These are phyloP conservation scores for Syncephalastrum sp. DNA, from an alignment of 371 early-diverging fungal species.

Conservation along the genomic window DNA sequence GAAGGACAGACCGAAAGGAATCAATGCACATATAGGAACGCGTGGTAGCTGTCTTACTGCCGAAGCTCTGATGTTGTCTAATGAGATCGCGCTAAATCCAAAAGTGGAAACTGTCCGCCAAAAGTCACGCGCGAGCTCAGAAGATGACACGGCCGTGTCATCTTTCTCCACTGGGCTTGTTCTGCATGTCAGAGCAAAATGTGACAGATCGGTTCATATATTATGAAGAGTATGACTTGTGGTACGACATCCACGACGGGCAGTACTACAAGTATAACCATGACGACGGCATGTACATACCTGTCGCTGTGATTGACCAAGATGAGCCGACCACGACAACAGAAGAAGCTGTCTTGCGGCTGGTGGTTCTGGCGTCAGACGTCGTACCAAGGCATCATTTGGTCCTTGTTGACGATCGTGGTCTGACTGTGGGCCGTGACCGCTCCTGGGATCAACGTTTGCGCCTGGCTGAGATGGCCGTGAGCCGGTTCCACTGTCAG, in stretches of 20 bases:
- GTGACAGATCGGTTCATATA: too few species aligned
- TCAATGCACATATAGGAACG: too few species aligned
- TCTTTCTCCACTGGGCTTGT: too few species aligned
- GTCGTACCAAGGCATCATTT: conserved; percentile 21
- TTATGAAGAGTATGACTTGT: conserved; percentile 25
- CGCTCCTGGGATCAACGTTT: conserved; percentile 34
- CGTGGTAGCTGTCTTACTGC: too few species aligned
- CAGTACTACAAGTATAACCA: conserved; percentile 31
- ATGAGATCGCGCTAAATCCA: too few species aligned
- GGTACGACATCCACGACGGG: conserved; percentile 29
- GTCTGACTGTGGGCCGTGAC: conserved; percentile 42
- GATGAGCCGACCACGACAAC: conserved; percentile 13
- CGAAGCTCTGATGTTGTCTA: too few species aligned
- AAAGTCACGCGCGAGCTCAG: too few species aligned
- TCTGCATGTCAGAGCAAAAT: too few species aligned
- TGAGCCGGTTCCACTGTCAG: conserved; percentile 44
- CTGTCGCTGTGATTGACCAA: conserved; percentile 9
- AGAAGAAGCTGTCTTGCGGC: conserved; percentile 21
- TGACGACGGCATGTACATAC: conserved; percentile 19
- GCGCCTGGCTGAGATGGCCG: conserved; percentile 42
- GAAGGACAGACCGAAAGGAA: too few species aligned
- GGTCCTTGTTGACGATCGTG: conserved; percentile 37
- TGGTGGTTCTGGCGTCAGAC: conserved; percentile 36
- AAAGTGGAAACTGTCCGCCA: too few species aligned
- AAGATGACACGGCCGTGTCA: too few species aligned